Base-by-base conservation (phyloP, 306 rosid species). In the Malus orientalis region DNA sequence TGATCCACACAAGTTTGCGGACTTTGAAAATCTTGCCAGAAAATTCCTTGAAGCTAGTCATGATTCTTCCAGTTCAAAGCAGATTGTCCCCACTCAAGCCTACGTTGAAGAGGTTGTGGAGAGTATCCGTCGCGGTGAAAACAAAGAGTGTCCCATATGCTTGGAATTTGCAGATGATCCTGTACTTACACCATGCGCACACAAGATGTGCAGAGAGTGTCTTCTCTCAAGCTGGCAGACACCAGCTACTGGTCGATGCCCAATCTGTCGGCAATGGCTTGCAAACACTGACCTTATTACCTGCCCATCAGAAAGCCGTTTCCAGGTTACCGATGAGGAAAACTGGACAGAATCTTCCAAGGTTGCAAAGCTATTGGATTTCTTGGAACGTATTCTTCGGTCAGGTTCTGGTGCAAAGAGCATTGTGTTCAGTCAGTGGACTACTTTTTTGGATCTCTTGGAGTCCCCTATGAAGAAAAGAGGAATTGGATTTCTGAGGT, bases 81-180 rank as follows among this genome's bases (percentile, higher is more conserved):
- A 69, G 75, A 32, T 70, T 18, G 49, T 74, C 42, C 90, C 91
- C 64, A 75, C 91, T 20, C 77, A 64, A 79, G 90, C 89, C 38
- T 91, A 86, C 70, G 70, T 91, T 20, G 91, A 85, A 54, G 91
- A 87, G 80, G 98, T 87, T 71, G 86, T 91, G 19, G 93, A 86
- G 22, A 70, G 73, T 54, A 84, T 93, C 69, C 86, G 85, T 67
- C 81, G 71, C 32, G 94, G 93, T 47, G 91, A 90, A 78, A 82
- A 59, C 40, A 77, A 70, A 3, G 94, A 93, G 78, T 90, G 98
- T 73, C 86, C 97, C 53, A 86, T 93, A 77, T 90, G 98, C 69
- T 49, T 93, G 92, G 98, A 93, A 81, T 87, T 87, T 30, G 96
- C 96, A 11, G 98, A 93, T 67, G 98, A 93, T 78, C 90, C 98